Evolutionary conservation across 2,329 filamentous ascomycete genomes (phyloP).

Genomic region (Botrytis squamosa): DNA sequence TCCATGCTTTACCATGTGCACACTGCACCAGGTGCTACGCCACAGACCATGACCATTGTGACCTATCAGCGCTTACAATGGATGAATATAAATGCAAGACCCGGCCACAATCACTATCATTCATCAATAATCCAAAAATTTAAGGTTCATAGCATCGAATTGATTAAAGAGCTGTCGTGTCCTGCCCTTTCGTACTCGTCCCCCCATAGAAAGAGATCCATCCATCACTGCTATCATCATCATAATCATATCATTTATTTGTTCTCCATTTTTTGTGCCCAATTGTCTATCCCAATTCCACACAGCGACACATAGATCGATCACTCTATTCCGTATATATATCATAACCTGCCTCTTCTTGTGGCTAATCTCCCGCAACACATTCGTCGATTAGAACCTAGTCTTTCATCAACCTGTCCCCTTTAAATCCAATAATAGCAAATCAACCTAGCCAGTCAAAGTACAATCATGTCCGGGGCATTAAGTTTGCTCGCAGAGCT

Average conservation of each 20-base stretch:
- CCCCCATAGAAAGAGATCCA: not conserved
- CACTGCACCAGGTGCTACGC: slow-evolving; percentile 12
- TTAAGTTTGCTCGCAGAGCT: slow-evolving; percentile 16
- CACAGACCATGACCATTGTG: slow-evolving; percentile 9
- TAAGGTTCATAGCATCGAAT: not conserved
- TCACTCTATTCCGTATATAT: not conserved
- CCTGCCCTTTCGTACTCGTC: slow-evolving; percentile 1
- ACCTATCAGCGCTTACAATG: slow-evolving; percentile 7
- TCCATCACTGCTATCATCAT: not conserved
- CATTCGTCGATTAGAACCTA: not conserved
- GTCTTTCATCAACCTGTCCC: not conserved
- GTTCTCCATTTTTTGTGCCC: slow-evolving; percentile 7
- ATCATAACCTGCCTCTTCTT: not conserved
- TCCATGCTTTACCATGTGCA: slow-evolving; percentile 1
- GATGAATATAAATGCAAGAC: slow-evolving; percentile 1
- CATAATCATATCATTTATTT: slow-evolving; percentile 8
- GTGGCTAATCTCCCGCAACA: not conserved
- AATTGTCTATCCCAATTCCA: not conserved
- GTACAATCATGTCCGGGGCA: slow-evolving; percentile 7
- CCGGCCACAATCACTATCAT: not conserved
- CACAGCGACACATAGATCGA: not conserved
- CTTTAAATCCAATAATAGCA: not conserved
- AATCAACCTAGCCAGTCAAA: not conserved
- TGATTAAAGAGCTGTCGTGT: slow-evolving; percentile 6
- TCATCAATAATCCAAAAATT: slow-evolving; percentile 3